Conservation (phyloP, 805 yeast species). For the Starmerella kuoi region DNA sequence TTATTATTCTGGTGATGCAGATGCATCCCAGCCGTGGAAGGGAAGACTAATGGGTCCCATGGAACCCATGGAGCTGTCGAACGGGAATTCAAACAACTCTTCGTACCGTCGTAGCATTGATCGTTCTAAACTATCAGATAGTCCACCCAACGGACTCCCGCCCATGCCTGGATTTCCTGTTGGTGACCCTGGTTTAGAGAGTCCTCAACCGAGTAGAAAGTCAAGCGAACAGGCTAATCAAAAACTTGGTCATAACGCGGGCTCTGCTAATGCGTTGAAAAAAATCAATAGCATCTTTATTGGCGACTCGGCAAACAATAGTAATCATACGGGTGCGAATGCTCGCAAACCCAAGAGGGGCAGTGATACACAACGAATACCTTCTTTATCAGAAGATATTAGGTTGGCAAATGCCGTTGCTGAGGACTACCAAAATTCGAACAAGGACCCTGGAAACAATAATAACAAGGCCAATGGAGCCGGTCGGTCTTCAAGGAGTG, state of each 20-base stretch:
- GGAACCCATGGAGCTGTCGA: constrained; percentile 12
- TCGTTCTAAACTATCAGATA: neutral
- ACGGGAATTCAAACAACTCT: neutral
- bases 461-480: neutral
- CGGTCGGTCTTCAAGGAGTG: neutral
- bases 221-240: no score
- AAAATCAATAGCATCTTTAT: no score
- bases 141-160: neutral
- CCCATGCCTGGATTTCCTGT: no score
- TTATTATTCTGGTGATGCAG: neutral
- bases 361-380: neutral
- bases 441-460: no score
- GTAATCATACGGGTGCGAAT: neutral
- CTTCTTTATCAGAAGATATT: constrained; percentile 1
- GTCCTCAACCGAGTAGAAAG: no score
- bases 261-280: neutral
- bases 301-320: neutral
- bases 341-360: neutral
- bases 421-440: neutral
- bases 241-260: no score
- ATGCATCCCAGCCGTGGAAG: neutral
- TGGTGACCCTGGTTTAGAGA: neutral
- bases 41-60: constrained; percentile 7
- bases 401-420: constrained; percentile 1
- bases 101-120: no score